Percentiles rank a stretch among this genome's conserved stretches.
phyloP scores from a whole-genome alignment of 805 yeast genomes.

The Ogataea nakhonphanomensis region DNA sequence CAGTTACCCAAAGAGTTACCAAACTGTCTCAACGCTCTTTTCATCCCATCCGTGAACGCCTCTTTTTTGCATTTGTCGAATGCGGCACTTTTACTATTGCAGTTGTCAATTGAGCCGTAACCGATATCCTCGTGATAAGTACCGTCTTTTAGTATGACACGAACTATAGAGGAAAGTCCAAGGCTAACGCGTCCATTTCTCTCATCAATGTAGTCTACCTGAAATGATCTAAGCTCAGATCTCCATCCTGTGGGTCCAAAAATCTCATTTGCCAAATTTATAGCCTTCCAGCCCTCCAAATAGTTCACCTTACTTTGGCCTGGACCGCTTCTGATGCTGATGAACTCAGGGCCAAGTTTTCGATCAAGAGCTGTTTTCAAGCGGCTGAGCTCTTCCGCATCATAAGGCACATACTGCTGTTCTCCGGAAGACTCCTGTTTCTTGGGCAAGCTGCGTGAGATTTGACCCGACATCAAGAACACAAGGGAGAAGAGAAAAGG shows the following conservation, averaged over 20 bases:
- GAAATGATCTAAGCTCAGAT: conserved; percentile 62
- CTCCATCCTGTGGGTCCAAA: conserved; percentile 86
- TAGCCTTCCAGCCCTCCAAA: conserved; percentile 81
- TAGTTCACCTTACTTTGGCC: conserved; percentile 68
- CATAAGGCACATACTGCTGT: conserved; percentile 11
- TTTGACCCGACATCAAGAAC: conserved; percentile 10
- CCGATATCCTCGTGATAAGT: conserved; percentile 79
- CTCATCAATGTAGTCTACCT: conserved; percentile 69
- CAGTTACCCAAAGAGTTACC: conserved; percentile 82
- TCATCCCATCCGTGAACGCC: conserved; percentile 81
- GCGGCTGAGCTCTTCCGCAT: conserved; percentile 26
- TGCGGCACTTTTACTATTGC: conserved; percentile 66
- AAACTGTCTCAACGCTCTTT: conserved; percentile 73
- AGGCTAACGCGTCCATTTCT: conserved; percentile 54
- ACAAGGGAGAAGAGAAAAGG: conserved; percentile 4
- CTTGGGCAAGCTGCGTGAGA: conserved; percentile 13
- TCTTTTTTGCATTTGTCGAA: conserved; percentile 79
- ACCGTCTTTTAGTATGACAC: conserved; percentile 76
- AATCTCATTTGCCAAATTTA: conserved; percentile 73
- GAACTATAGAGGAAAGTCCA: conserved; percentile 68
- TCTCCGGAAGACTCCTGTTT: conserved; percentile 3
- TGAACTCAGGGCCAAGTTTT: conserved; percentile 71
- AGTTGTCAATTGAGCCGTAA: conserved; percentile 68
- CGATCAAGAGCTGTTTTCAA: conserved; percentile 31
- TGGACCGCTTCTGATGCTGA: conserved; percentile 72